phyloP scores from a whole-genome alignment of 1,284 basidiomycete species.

The Leccinum griseonigrum region DNA sequence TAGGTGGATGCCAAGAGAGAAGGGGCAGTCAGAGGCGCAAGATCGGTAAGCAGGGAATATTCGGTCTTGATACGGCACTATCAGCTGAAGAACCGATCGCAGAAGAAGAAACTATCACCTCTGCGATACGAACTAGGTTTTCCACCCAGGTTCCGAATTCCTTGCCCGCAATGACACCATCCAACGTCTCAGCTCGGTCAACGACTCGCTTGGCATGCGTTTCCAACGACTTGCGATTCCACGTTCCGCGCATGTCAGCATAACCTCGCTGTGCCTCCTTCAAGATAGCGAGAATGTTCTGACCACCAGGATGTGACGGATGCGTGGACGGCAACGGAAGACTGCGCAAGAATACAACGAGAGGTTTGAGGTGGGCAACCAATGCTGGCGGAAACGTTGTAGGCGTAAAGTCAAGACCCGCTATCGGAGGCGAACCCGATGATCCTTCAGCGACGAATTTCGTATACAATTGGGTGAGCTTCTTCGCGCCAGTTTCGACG shows the following conservation, averaged over 20 bases:
- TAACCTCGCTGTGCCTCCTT: conserved; percentile 77
- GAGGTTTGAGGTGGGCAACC: conserved; percentile 52
- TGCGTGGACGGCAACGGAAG: conserved; percentile 73
- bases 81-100: not conserved
- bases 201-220: conserved; percentile 63
- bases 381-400: conserved; percentile 54
- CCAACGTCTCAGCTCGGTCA: conserved; percentile 62
- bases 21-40: conserved; percentile 54
- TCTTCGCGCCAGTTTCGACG: conserved; percentile 77
- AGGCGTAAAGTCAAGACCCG: conserved; percentile 53
- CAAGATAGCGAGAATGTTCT: conserved; percentile 57
- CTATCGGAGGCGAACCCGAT: conserved; percentile 59
- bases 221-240: conserved; percentile 71
- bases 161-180: conserved; percentile 58
- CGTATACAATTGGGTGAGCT: conserved; percentile 73
- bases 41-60: conserved; percentile 57
- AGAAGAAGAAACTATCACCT: conserved; percentile 39
- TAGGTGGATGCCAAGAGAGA: conserved; percentile 54
- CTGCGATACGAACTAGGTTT: conserved; percentile 55
- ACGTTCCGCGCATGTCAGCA: conserved; percentile 78
- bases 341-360: conserved; percentile 66
- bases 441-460: conserved; percentile 80
- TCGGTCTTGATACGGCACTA: conserved; percentile 38
- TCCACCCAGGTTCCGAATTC: conserved; percentile 71
- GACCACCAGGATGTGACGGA: conserved; percentile 72